Evolutionary conservation across 2,329 filamentous ascomycete species (phyloP).

Genomic region (Epichloe hybrida): DNA sequence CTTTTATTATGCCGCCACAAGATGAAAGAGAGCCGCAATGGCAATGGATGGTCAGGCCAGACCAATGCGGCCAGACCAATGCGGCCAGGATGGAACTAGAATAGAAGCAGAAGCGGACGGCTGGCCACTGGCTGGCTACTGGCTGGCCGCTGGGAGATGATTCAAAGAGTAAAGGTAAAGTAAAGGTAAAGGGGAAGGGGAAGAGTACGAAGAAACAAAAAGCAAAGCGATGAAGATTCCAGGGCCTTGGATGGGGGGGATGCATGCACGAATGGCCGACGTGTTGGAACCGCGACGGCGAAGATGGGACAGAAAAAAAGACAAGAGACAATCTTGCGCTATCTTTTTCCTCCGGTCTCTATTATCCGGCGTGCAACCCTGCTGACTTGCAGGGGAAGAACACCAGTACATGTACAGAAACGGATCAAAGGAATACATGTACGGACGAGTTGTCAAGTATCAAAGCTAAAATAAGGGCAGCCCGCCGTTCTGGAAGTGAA

Average conservation of each 20-base stretch:
- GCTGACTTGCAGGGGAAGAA: too few relatives aligned
- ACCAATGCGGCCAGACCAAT: not conserved
- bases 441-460: too few relatives aligned
- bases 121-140: not conserved
- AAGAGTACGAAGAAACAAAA: not conserved
- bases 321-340: too few relatives aligned
- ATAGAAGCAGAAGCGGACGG: not conserved
- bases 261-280: not conserved
- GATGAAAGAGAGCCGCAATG: not conserved
- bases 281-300: not conserved
- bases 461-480: too few relatives aligned
- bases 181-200: too few relatives aligned
- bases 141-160: not conserved
- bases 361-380: too few relatives aligned
- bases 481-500: too few relatives aligned
- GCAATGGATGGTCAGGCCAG: too few relatives aligned
- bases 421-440: too few relatives aligned
- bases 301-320: too few relatives aligned
- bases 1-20: not conserved
- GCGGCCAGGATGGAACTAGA: not conserved
- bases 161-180: not conserved
- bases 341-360: too few relatives aligned
- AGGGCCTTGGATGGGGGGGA: not conserved
- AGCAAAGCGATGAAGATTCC: not conserved
- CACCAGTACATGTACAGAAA: too few relatives aligned